phyloP scores from a whole-genome alignment of 2,329 filamentous ascomycete genomes.

The Grosmannia serpens region DNA sequence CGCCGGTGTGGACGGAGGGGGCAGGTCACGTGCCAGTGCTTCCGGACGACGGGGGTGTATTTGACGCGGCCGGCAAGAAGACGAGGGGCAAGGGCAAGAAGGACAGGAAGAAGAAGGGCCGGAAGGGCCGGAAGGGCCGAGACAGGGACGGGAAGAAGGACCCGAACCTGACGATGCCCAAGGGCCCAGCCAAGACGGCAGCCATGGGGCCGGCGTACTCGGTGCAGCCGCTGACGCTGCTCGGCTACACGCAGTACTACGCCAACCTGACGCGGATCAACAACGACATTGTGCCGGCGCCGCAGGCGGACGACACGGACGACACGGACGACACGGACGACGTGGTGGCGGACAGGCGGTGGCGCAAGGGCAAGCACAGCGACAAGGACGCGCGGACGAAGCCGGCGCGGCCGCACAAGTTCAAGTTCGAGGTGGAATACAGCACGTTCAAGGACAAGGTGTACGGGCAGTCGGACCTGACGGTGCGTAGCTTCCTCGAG shows the following conservation, averaged over 20 bases:
- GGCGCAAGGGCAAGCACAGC: constrained; percentile 53
- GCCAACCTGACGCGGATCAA: constrained; percentile 90
- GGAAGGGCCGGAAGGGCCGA: constrained; percentile 1
- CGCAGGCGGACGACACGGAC: constrained; percentile 17
- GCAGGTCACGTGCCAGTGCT: constrained; percentile 9
- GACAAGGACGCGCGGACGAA: constrained; percentile 43
- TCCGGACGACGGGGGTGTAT: constrained; percentile 14
- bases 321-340: no score
- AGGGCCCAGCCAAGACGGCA: constrained; percentile 58
- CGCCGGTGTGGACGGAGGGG: constrained; percentile 32
- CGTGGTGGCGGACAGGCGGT: constrained; percentile 25
- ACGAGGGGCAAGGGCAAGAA: not conserved
- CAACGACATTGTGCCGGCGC: constrained; percentile 42
- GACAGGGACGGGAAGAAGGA: constrained; percentile 34
- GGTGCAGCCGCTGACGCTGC: constrained; percentile 66
- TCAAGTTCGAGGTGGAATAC: constrained; percentile 76
- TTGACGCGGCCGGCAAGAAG: constrained; percentile 10
- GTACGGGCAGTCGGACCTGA: constrained; percentile 72
- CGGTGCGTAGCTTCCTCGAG: constrained; percentile 67
- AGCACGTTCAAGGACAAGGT: constrained; percentile 65
- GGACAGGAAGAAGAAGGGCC: constrained; percentile 1
- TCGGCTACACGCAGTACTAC: constrained; percentile 81
- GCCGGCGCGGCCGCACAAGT: constrained; percentile 48
- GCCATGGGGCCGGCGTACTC: constrained; percentile 85
- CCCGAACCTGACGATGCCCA: constrained; percentile 53